Base-by-base conservation (phyloP, 2,329 filamentous ascomycete genomes). In the Arthrobotrys conoides region DNA sequence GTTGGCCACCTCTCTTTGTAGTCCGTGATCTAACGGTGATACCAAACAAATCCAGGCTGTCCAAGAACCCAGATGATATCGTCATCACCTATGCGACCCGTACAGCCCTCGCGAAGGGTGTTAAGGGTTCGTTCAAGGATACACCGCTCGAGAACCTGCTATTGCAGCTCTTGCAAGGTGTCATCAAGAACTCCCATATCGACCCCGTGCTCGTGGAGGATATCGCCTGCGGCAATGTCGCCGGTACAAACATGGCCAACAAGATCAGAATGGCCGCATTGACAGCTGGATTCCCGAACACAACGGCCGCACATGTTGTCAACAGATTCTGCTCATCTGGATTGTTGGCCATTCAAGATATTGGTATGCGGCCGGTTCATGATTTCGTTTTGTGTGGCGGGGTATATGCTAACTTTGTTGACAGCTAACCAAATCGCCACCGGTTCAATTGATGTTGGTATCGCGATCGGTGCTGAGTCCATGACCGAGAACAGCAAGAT, bases 271-370 rank as follows among this genome's bases (percentile, higher is more conserved):
- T 94, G 66, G 93, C 96, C 55, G 88, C 92, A 80, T 91, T 98
- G 80, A 93, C 93, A 59, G 96, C 96, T 73, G 96, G 96, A 82
- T 97, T 96, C 87, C 94, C 96, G 81, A 94, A 96, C 87, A 97
- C 95, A 5, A 89, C 93, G 61, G 89, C 90, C 81, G 93, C 92
- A 80, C 94, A 89, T 51, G 91, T 92, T 51, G 88, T 97, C 75
- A 98, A 98, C 88, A 92, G 96, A 80, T 98, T 99, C 90, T 99
- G 96, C 88, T 96, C 93, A 44, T 97, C 94, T 0, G 96, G 96
- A 41, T 91, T 99, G 81, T 96, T 97, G 86, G 94, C 96, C 72
- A 93, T 94, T 4, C 94, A 97, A 85, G 94, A 97, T 83, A 96
- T 99, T 81, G 94, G 70, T 79, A 67, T 41, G 76, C 64, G 63